These are phyloP conservation scores for Porodaedalea pini DNA, from an alignment of 1,284 basidiomycete species.

Conservation along the genomic window DNA sequence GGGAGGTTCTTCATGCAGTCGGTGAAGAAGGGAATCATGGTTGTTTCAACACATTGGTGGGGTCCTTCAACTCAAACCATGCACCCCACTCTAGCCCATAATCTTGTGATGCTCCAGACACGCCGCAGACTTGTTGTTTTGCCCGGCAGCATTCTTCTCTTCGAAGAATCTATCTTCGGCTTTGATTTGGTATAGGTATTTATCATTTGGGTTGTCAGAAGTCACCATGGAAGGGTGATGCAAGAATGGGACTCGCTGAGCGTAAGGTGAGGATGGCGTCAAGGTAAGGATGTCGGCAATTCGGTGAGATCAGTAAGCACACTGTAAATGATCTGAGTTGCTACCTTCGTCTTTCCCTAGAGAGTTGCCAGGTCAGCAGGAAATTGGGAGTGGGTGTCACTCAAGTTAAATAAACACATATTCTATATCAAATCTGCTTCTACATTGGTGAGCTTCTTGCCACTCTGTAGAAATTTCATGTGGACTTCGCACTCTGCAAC, in stretches of 20 bases:
- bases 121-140: neutral
- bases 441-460: constrained; percentile 51
- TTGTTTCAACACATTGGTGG: constrained; percentile 40
- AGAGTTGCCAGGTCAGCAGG: neutral
- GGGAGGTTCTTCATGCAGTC: constrained; percentile 49
- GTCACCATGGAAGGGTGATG: constrained; percentile 41
- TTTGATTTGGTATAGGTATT: constrained; percentile 35
- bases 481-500: constrained; percentile 42
- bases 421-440: constrained; percentile 53
- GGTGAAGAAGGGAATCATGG: constrained; percentile 50
- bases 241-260: constrained; percentile 51
- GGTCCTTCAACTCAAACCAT: constrained; percentile 49
- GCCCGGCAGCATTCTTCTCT: constrained; percentile 26
- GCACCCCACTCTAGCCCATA: constrained; percentile 49
- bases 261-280: constrained; percentile 48
- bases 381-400: neutral
- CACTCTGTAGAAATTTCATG: constrained; percentile 43
- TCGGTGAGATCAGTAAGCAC: constrained; percentile 36
- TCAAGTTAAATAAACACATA: constrained; percentile 32
- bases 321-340: constrained; percentile 54
- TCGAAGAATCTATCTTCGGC: constrained; percentile 41
- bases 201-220: constrained; percentile 30
- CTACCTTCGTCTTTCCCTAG: constrained; percentile 46
- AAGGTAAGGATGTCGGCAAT: constrained; percentile 31
- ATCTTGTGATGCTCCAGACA: neutral